Evolutionary conservation across 768 basidiomycete species (phyloP).

Genomic region (Mycena galopus): DNA sequence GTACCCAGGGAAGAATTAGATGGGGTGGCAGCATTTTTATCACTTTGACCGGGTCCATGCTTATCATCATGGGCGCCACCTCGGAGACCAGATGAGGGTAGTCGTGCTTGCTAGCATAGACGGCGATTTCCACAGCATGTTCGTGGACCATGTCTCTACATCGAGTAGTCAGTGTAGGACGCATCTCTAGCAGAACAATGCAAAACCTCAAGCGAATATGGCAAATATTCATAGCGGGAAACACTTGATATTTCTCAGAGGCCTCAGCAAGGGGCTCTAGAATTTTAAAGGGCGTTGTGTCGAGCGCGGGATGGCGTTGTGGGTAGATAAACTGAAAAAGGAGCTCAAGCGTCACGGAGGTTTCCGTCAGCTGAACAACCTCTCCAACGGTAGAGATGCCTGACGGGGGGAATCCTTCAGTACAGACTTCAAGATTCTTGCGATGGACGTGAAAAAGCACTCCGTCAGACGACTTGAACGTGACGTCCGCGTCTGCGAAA

Average conservation of each 20-base stretch:
- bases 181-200: neutral
- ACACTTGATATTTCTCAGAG: conserved; percentile 37
- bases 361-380: conserved; percentile 23
- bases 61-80: conserved; percentile 21
- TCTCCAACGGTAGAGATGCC: conserved; percentile 2
- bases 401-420: conserved; percentile 25
- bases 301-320: conserved; percentile 31
- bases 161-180: neutral
- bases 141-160: conserved; percentile 23
- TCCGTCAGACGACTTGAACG: conserved; percentile 29
- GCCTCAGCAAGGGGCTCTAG: conserved; percentile 30
- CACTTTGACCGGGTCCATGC: conserved; percentile 8
- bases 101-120: conserved; percentile 21
- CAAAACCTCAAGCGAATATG: conserved; percentile 13
- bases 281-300: conserved; percentile 25
- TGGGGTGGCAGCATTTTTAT: neutral
- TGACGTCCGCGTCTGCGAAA: too few species aligned
- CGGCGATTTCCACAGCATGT: conserved; percentile 13
- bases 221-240: conserved; percentile 30
- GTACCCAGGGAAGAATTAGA: conserved; percentile 14
- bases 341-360: neutral
- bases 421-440: conserved; percentile 20
- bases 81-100: conserved; percentile 21
- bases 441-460: conserved; percentile 32
- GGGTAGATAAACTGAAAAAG: conserved; percentile 28